phyloP scores from a whole-genome alignment of 2,329 filamentous ascomycete species.

The Penicillium fuscoglaucum region DNA sequence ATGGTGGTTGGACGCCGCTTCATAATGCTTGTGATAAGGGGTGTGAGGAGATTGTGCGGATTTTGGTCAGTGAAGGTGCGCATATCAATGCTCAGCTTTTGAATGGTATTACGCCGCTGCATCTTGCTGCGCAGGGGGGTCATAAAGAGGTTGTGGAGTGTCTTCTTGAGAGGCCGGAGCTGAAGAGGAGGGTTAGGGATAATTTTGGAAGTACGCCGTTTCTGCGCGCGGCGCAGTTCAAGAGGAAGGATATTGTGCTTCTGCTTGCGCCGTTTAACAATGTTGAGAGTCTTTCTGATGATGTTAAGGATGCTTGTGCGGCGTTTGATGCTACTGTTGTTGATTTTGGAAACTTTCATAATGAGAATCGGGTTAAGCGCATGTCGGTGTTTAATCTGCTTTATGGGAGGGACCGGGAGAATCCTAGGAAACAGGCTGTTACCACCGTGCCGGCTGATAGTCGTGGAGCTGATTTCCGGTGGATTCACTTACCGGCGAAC shows the following conservation, averaged over 20 bases:
- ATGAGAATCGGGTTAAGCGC: constrained; percentile 49
- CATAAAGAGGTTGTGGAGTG: constrained; percentile 40
- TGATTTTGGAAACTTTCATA: constrained; percentile 52
- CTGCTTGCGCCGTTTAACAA: constrained; percentile 42
- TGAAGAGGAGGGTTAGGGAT: constrained; percentile 37
- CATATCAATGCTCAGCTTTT: constrained; percentile 41
- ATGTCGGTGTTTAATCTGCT: constrained; percentile 54
- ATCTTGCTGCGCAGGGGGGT: constrained; percentile 43
- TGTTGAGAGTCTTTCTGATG: constrained; percentile 36
- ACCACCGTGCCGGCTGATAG: constrained; percentile 49
- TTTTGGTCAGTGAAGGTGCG: constrained; percentile 43
- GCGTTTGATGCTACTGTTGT: constrained; percentile 56
- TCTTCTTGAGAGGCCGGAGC: constrained; percentile 34
- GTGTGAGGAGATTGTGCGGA: constrained; percentile 45
- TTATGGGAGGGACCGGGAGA: constrained; percentile 52
- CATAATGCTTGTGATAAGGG: constrained; percentile 57
- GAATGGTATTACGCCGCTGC: constrained; percentile 42
- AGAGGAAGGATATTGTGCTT: constrained; percentile 39
- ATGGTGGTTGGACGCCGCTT: constrained; percentile 55
- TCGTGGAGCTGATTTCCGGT: constrained; percentile 52
- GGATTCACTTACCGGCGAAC: constrained; percentile 57
- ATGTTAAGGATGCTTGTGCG: constrained; percentile 49
- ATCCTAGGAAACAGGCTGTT: constrained; percentile 48
- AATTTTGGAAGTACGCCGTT: constrained; percentile 46
- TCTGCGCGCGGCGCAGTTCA: constrained; percentile 43